Evolutionary conservation across 257 asterid genomes (phyloP), one percentile per base, ranked within the genome.

Genomic region (Dorcoceras hygrometricum): DNA sequence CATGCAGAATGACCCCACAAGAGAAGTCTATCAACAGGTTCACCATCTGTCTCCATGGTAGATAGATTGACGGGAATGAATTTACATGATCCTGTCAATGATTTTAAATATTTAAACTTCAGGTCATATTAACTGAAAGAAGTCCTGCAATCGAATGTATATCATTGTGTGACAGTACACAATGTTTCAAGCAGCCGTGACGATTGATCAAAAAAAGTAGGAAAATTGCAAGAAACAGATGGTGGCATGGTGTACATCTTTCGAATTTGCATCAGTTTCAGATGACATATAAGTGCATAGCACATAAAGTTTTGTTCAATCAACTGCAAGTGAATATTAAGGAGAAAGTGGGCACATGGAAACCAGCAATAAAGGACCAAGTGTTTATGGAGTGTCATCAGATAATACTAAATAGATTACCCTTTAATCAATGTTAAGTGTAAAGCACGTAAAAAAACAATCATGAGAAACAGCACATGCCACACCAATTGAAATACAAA

Each of bases 1-100:
- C 92, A 94, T 23, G 95, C 70, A 67, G 97, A 83, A 75, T 94
- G 99, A 62, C 97, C 97, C 99, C 99, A 94, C 58, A 88, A 81
- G 80, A 81, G 88, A 72, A 94, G 95, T 74, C 92, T 88, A 84
- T 90, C 99, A 43, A 79, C 70, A 50, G 95, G 89, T 79, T 86
- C 93, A 64, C 95, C 96, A 63, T 66, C 72, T 72, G 88, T 75
- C 59, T 78, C 82, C 48, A 80, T 66, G 63, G 71, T 29, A 57
- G 88, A 82, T n/a, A 87, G 79, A 65, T 77, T 75, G 56, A 87
- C 8, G 28, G 70, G 73, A 48, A 29, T 66, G 57, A 59, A 78
- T 43, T 76, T 73, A 68, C 62, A 61, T 57, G 79, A 71, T 81
- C 99, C 97, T 94, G 99, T 61, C 97, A 94, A 83, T 78, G 80